Evolutionary conservation across 2,329 filamentous ascomycete species (phyloP).

Genomic region (Sclerotinia glacialis): DNA sequence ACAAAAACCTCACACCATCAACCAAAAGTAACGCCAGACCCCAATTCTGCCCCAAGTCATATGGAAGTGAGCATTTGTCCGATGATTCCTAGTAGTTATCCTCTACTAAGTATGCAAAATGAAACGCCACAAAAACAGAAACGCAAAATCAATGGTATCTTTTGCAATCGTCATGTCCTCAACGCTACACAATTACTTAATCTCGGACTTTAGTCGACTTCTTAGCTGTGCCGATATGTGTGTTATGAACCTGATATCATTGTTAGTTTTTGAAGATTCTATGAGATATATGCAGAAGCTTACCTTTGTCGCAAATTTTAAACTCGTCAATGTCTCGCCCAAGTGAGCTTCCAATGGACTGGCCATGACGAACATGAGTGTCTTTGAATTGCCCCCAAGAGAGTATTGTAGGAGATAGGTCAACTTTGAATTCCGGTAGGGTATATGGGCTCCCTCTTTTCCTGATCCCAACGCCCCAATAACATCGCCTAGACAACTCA

Average conservation of each 20-base stretch:
- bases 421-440: conserved; percentile 94
- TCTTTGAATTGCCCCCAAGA: conserved; percentile 92
- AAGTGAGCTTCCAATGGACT: conserved; percentile 87
- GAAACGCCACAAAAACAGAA: conserved; percentile 17
- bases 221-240: conserved; percentile 87
- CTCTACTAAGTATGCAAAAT: conserved; percentile 6
- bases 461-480: conserved; percentile 88
- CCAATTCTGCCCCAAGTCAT: conserved; percentile 2
- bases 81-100: conserved; percentile 14
- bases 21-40: conserved; percentile 15
- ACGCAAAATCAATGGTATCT: conserved; percentile 21
- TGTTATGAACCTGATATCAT: conserved; percentile 67
- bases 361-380: conserved; percentile 99
- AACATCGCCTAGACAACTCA: conserved; percentile 90
- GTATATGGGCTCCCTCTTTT: conserved; percentile 74
- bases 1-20: conserved; percentile 9
- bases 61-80: conserved; percentile 12
- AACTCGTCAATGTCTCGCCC: conserved; percentile 87
- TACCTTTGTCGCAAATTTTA: conserved; percentile 95
- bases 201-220: conserved; percentile 61
- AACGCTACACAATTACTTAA: conserved; percentile 11
- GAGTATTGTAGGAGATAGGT: conserved; percentile 95
- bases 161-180: conserved; percentile 14
- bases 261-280: conserved; percentile 26
- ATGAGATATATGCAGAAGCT: conserved; percentile 32